Evolutionary conservation across 768 basidiomycete genomes (phyloP).

Genomic region (Trametes gibbosa): DNA sequence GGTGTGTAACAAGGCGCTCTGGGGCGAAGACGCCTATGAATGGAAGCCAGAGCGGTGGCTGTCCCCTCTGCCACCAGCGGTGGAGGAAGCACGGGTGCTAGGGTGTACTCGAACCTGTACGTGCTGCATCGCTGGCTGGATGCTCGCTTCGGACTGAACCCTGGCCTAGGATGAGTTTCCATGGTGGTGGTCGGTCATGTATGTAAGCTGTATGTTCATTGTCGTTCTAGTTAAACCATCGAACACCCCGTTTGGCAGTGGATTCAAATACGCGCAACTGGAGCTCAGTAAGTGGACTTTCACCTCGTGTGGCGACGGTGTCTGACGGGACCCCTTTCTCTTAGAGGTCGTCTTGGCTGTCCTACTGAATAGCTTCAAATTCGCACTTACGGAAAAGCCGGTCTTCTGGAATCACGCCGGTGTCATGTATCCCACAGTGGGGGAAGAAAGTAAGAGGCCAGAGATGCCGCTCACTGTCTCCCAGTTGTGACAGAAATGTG

Average conservation of each 20-base stretch:
- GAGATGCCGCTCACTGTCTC: too few relatives aligned
- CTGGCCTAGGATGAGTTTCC: constrained; percentile 35
- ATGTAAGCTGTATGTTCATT: constrained; percentile 24
- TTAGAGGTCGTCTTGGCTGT: constrained; percentile 4
- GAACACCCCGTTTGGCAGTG: constrained; percentile 22
- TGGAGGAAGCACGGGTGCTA: constrained; percentile 29
- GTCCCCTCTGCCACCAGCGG: constrained; percentile 17
- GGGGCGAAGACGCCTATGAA: constrained; percentile 41
- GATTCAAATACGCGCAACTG: constrained; percentile 42
- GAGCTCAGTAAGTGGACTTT: constrained; percentile 6
- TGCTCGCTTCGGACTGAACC: neutral
- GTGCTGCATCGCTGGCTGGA: neutral
- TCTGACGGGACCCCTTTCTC: too few relatives aligned
- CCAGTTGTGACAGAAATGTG: too few relatives aligned
- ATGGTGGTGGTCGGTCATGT: constrained; percentile 34
- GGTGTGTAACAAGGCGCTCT: constrained; percentile 35
- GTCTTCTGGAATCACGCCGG: constrained; percentile 26
- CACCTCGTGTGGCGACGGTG: neutral
- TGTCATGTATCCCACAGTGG: constrained; percentile 23
- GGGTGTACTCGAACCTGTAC: constrained; percentile 32
- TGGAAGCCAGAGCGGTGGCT: constrained; percentile 47
- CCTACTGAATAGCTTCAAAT: constrained; percentile 20
- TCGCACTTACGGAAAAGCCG: constrained; percentile 21
- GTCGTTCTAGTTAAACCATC: too few relatives aligned
- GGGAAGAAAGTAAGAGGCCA: too few relatives aligned